Percentiles rank a stretch among this genome's conserved stretches.
These are phyloP conservation scores for Pistacia integerrima DNA, from an alignment of 345 rosid genomes.

Conservation along the genomic window DNA sequence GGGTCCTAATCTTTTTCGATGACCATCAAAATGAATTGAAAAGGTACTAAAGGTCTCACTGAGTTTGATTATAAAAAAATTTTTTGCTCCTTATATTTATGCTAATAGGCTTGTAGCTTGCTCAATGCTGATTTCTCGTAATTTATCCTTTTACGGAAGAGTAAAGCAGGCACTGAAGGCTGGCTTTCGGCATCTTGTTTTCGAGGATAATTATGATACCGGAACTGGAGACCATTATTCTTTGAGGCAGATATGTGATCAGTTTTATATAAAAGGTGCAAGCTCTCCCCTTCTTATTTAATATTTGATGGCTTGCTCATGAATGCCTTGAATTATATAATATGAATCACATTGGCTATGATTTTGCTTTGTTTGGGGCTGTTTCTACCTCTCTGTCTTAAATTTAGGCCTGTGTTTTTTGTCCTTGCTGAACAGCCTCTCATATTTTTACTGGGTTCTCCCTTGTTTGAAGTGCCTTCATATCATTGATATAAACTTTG, in stretches of 20 bases:
- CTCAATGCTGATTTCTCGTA: slow-evolving; percentile 17
- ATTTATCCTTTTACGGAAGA: slow-evolving; percentile 41
- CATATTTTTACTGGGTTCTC: not conserved
- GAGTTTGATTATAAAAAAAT: slow-evolving; percentile 4
- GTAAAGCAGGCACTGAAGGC: slow-evolving; percentile 77
- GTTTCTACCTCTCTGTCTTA: not conserved
- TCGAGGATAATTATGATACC: slow-evolving; percentile 98
- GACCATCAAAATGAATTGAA: slow-evolving; percentile 98
- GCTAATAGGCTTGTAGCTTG: not conserved
- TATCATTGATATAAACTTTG: not conserved
- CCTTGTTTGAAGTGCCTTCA: not conserved
- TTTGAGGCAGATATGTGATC: slow-evolving; percentile 96
- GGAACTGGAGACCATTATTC: slow-evolving; percentile 99
- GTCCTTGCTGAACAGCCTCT: not conserved
- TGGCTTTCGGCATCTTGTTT: slow-evolving; percentile 88
- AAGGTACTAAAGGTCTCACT: slow-evolving; percentile 48
- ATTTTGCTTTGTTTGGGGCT: not conserved
- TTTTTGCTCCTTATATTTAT: not conserved
- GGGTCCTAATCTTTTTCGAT: slow-evolving; percentile 82
- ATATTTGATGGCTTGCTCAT: not conserved
- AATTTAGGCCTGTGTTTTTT: not conserved
- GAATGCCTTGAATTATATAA: not conserved
- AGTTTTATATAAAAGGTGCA: slow-evolving; percentile 76
- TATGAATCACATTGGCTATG: not conserved
- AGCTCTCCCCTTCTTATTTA: slow-evolving; percentile 1